Conservation (phyloP, 2,329 filamentous ascomycete genomes). For the Colletotrichum horii region DNA sequence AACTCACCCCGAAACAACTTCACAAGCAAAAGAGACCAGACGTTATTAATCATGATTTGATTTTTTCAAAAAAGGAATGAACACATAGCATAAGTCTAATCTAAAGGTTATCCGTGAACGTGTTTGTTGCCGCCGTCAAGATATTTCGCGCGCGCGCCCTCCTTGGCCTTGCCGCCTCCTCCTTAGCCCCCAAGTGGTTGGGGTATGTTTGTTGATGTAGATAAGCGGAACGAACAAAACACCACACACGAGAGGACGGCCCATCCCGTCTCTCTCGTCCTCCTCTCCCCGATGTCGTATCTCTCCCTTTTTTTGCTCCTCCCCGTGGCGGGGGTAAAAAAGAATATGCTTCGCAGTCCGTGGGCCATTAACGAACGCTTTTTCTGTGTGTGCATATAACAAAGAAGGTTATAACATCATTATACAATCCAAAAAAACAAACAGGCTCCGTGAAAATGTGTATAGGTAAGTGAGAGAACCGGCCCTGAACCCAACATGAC, state of each 20-base stretch:
- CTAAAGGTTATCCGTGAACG: constrained; percentile 2
- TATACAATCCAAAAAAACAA: constrained; percentile 16
- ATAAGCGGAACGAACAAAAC: neutral
- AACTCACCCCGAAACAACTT: too few relatives aligned
- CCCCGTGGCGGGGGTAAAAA: neutral
- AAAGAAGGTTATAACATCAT: constrained; percentile 16
- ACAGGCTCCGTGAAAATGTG: constrained; percentile 7
- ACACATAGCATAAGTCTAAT: neutral
- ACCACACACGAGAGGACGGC: neutral
- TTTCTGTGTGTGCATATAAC: constrained; percentile 5
- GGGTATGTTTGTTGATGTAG: neutral
- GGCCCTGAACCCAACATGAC: constrained; percentile 16
- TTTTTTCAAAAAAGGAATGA: neutral
- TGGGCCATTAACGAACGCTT: constrained; percentile 9
- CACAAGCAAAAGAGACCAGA: neutral
- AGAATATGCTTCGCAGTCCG: constrained; percentile 1
- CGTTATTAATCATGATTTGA: neutral
- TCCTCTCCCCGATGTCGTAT: neutral
- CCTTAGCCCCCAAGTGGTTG: neutral
- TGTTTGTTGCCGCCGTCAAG: neutral
- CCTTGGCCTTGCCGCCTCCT: neutral
- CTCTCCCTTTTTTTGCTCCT: neutral
- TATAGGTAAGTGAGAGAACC: constrained; percentile 9
- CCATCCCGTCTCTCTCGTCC: neutral
- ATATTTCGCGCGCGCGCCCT: neutral